Evolutionary conservation across 2,329 filamentous ascomycete genomes (phyloP).

Genomic region (Pseudogymnoascus sp.): DNA sequence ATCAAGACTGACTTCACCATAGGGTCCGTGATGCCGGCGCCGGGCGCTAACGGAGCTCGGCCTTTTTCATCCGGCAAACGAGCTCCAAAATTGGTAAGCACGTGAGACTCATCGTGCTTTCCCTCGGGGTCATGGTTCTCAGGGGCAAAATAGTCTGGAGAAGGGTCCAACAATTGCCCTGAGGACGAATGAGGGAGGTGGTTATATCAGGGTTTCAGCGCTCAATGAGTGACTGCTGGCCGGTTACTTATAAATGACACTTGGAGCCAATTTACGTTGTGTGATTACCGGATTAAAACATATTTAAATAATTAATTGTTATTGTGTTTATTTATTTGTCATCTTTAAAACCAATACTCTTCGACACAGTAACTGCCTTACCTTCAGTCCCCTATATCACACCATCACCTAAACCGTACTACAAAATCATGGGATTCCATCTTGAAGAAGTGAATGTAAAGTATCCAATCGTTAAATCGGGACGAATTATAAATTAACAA

Average conservation of each 20-base stretch:
- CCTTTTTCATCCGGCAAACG: slow-evolving; percentile 4
- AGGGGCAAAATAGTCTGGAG: neutral
- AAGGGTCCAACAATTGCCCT: neutral
- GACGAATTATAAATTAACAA: slow-evolving; percentile 4
- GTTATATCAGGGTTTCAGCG: neutral
- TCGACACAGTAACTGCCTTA: neutral
- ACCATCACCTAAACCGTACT: neutral
- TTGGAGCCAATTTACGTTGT: neutral
- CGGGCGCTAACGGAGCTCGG: slow-evolving; percentile 6
- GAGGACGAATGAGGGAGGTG: neutral
- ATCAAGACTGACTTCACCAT: neutral
- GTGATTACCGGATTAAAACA: neutral
- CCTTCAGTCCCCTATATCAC: neutral
- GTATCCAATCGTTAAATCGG: slow-evolving; percentile 1
- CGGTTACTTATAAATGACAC: no score
- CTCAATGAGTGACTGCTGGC: neutral
- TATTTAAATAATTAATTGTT: neutral
- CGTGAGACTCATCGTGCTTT: slow-evolving; percentile 3
- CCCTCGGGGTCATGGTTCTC: neutral
- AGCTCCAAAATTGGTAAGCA: slow-evolving; percentile 6
- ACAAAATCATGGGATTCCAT: neutral
- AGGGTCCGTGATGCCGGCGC: slow-evolving; percentile 4
- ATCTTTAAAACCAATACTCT: neutral
- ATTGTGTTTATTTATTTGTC: neutral
- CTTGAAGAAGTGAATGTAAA: neutral